A percentile compares a stretch with the other conserved stretches of the same genome.
These are phyloP conservation scores for Actinomortierella ambigua DNA, from an alignment of 371 early-diverging fungal species.

Conservation along the genomic window DNA sequence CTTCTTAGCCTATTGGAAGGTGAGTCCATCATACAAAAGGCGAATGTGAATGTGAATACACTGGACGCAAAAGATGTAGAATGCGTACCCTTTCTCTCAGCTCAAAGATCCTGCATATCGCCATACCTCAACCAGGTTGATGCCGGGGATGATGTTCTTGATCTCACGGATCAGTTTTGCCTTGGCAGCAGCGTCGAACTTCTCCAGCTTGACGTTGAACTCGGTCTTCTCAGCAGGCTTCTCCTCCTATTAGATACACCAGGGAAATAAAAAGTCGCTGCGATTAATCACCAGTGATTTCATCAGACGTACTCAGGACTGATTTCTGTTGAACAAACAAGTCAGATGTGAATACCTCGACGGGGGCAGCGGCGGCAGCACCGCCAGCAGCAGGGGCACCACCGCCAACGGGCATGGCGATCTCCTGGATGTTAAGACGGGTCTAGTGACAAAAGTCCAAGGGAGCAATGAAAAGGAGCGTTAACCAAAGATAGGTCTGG, in stretches of 20 bases:
- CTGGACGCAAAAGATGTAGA: not conserved
- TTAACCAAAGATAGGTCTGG: too few relatives aligned
- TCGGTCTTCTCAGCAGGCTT: slow-evolving; percentile 91
- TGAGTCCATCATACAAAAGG: slow-evolving; percentile 11
- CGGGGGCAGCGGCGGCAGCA: slow-evolving; percentile 71
- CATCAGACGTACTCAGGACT: too few relatives aligned
- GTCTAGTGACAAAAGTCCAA: slow-evolving; percentile 50
- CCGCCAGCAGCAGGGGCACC: slow-evolving; percentile 65
- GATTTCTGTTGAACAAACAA: too few relatives aligned
- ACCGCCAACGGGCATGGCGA: slow-evolving; percentile 83
- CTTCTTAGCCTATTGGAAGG: slow-evolving; percentile 85
- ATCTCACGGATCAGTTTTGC: slow-evolving; percentile 98
- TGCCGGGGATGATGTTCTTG: slow-evolving; percentile 89
- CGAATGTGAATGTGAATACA: not conserved
- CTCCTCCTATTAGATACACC: slow-evolving; percentile 58
- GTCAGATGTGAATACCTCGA: slow-evolving; percentile 50
- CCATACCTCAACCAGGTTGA: slow-evolving; percentile 90
- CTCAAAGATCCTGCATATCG: too few relatives aligned
- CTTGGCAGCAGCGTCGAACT: slow-evolving; percentile 93
- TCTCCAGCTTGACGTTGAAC: slow-evolving; percentile 94
- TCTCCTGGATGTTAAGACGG: slow-evolving; percentile 91
- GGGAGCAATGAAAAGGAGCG: too few relatives aligned
- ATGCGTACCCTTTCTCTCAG: not conserved
- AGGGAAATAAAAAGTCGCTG: not conserved
- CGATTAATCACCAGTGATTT: too few relatives aligned